Conservation (phyloP, 192 early-diverging fungal genomes). For the Coemansia sp. region DNA sequence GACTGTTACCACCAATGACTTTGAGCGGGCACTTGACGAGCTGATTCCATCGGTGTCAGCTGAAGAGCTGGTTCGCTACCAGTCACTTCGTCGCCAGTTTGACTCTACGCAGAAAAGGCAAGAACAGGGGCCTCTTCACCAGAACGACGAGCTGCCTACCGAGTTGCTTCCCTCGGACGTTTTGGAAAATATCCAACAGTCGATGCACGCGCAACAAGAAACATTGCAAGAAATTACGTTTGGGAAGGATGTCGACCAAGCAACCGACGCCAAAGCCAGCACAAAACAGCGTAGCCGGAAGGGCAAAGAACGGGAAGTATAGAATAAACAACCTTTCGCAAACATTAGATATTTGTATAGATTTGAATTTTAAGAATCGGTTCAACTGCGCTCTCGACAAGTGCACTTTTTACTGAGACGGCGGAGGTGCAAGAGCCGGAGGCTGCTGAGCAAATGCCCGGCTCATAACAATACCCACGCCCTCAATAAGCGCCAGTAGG, state of each 20-base stretch:
- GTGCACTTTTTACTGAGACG: slow-evolving; percentile 19
- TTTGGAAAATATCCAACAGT: slow-evolving; percentile 5
- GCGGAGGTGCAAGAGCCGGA: slow-evolving; percentile 51
- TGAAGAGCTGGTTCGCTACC: slow-evolving; percentile 85
- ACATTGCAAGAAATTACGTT: background rate
- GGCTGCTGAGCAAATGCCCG: slow-evolving; percentile 64
- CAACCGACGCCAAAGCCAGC: background rate
- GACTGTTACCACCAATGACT: slow-evolving; percentile 78
- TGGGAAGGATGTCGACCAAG: background rate
- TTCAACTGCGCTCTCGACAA: background rate
- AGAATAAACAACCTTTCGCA: background rate
- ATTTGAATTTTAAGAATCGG: background rate
- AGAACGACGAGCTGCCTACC: background rate
- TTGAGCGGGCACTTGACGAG: slow-evolving; percentile 76
- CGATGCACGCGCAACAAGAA: background rate
- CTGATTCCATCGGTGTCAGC: slow-evolving; percentile 86
- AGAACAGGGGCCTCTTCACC: background rate
- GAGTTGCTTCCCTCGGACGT: background rate
- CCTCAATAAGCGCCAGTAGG: slow-evolving; percentile 93
- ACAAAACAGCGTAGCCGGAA: slow-evolving; percentile 20
- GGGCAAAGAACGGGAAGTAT: slow-evolving; percentile 36
- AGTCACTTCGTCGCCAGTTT: slow-evolving; percentile 77
- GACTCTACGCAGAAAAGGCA: slow-evolving; percentile 51
- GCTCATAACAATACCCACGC: slow-evolving; percentile 78
- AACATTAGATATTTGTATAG: background rate